Percentiles rank a stretch among this genome's conserved stretches.
phyloP scores from a whole-genome alignment of 2,329 filamentous ascomycete genomes.

The Aureobasidium melanogenum region DNA sequence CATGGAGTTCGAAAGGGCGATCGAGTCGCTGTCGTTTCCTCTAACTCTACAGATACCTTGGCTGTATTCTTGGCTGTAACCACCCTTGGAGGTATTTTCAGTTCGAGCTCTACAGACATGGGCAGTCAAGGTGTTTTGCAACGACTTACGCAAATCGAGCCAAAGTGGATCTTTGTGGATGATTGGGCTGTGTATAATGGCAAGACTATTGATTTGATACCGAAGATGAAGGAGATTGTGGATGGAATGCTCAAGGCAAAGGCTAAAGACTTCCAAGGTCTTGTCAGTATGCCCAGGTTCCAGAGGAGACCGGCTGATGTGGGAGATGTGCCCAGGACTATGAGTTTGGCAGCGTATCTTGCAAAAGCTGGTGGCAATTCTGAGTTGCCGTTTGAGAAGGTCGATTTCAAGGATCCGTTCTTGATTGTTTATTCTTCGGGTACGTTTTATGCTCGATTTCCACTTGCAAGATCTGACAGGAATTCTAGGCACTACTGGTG shows the following conservation, averaged over 20 bases:
- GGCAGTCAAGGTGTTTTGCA: conserved; percentile 70
- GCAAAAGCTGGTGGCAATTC: conserved; percentile 28
- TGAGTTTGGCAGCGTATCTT: conserved; percentile 36
- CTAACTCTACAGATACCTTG: conserved; percentile 66
- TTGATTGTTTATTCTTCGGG: conserved; percentile 54
- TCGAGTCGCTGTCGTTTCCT: conserved; percentile 64
- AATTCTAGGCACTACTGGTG: conserved; percentile 66
- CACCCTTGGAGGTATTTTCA: conserved; percentile 67
- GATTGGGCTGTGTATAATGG: conserved; percentile 74
- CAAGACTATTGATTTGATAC: conserved; percentile 59
- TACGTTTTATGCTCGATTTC: background rate
- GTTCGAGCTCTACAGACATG: conserved; percentile 73
- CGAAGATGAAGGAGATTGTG: conserved; percentile 62
- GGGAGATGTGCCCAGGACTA: conserved; percentile 40
- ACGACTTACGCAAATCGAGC: conserved; percentile 63
- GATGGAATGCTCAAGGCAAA: conserved; percentile 46
- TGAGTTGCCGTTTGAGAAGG: conserved; percentile 46
- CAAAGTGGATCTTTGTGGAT: conserved; percentile 76
- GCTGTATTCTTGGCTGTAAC: conserved; percentile 60
- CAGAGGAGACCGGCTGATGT: conserved; percentile 49
- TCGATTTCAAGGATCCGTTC: conserved; percentile 66
- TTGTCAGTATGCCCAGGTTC: conserved; percentile 62
- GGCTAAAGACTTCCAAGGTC: conserved; percentile 47
- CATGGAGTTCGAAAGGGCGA: conserved; percentile 63
- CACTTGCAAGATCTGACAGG: background rate